These are phyloP conservation scores for Colletotrichum phormii DNA, from an alignment of 2,329 filamentous ascomycete species.

Conservation along the genomic window DNA sequence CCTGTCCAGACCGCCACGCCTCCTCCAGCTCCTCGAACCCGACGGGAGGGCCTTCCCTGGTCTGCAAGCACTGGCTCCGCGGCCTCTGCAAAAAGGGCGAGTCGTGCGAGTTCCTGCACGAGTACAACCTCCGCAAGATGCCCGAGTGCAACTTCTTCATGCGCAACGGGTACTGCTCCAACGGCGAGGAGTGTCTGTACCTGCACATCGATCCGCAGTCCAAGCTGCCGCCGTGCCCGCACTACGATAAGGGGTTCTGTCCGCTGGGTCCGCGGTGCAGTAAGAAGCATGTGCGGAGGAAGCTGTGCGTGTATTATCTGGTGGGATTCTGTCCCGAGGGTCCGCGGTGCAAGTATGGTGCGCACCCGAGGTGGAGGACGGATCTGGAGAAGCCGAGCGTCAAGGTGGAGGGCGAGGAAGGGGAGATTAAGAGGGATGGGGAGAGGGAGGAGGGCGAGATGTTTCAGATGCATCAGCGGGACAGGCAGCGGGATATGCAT, in stretches of 20 bases:
- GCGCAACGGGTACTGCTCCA: conserved; percentile 92
- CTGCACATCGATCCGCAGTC: conserved; percentile 88
- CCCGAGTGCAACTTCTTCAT: conserved; percentile 98
- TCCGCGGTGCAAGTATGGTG: conserved; percentile 78
- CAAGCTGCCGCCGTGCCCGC: conserved; percentile 83
- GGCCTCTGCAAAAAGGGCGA: conserved; percentile 98
- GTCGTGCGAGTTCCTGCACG: conserved; percentile 96
- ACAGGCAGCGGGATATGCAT: conserved; percentile 49
- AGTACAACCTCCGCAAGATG: conserved; percentile 98
- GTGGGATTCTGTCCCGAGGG: conserved; percentile 95
- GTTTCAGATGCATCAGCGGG: conserved; percentile 44
- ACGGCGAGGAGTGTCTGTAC: conserved; percentile 96
- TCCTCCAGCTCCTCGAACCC: conserved; percentile 53
- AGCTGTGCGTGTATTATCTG: conserved; percentile 85
- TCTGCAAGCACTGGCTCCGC: conserved; percentile 99
- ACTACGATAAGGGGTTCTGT: conserved; percentile 96
- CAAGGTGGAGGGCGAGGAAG: conserved; percentile 73
- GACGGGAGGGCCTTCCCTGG: conserved; percentile 76
- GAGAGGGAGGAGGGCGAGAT: conserved; percentile 59
- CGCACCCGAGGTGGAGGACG: conserved; percentile 85
- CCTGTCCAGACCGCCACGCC: conserved; percentile 86
- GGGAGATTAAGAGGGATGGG: conserved; percentile 62
- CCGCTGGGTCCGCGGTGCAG: conserved; percentile 88
- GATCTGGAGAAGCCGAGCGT: conserved; percentile 81
- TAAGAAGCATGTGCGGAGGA: conserved; percentile 88